Evolutionary conservation across 1,139 yeast genomes (phyloP).

Genomic region (Diutina neorugosa): DNA sequence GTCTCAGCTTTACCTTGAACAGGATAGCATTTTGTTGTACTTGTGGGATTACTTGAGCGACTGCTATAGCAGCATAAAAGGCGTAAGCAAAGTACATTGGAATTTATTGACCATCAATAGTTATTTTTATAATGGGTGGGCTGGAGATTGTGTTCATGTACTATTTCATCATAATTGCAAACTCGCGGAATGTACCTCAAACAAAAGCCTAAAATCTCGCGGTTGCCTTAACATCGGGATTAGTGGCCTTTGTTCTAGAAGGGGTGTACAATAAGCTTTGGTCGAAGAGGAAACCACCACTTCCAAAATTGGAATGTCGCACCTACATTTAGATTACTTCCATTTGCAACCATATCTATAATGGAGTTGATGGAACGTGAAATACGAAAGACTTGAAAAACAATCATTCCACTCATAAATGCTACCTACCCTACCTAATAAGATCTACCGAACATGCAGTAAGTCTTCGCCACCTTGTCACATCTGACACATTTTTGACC

Average conservation of each 20-base stretch:
- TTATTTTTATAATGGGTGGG: neutral
- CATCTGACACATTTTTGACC: conserved; percentile 86
- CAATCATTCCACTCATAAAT: neutral
- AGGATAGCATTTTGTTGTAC: neutral
- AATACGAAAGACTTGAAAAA: neutral
- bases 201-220: neutral
- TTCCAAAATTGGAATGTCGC: too few species aligned
- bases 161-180: neutral
- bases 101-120: neutral
- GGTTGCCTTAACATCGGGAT: neutral
- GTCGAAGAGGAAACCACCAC: too few species aligned
- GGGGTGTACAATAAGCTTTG: too few species aligned
- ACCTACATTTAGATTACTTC: too few species aligned
- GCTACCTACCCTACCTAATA: conserved; percentile 30
- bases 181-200: neutral
- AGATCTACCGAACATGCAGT: conserved; percentile 94
- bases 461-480: conserved; percentile 59
- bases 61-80: neutral
- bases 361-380: too few species aligned
- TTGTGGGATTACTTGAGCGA: neutral
- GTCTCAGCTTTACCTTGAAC: neutral
- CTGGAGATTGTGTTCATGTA: neutral
- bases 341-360: too few species aligned
- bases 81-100: neutral
- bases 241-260: too few species aligned